Evolutionary conservation across 1,284 basidiomycete genomes (phyloP), one percentile per base, ranked within the genome.

Genomic region (Cerioporus squamosus): DNA sequence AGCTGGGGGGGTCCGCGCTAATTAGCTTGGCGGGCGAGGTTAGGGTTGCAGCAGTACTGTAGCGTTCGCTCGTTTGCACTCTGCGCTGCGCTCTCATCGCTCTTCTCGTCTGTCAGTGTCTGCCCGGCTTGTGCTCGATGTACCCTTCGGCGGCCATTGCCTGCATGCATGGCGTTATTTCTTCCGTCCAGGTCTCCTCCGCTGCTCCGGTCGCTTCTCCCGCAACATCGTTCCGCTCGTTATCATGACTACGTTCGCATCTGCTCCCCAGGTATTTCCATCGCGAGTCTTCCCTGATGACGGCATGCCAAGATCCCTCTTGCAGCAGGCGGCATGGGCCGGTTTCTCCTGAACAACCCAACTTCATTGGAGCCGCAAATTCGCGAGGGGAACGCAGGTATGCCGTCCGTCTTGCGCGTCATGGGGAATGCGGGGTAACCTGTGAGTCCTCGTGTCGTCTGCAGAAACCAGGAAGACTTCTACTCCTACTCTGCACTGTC

Each of bases 391-490:
- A 85, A 63, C 79, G 92, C 75, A 80, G 80, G 91, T 90, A 71
- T 39, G 18, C 18, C 29, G 9, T 23, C 24, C 17, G 2, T 17
- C n/a, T 22, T 12, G 20, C 51, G 44, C 39, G 26, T 2, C n/a
- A 10, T 39, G n/a, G 14, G 43, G 10, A 31, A 26, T 29, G 48
- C 39, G 31, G 38, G 24, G 42, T 46, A 17, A 51, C 42, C 44
- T 39, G 31, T 23, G 20, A 49, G 33, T 44, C 50, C 14, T 39
- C 6, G 9, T 8, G 20, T 20, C 53, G 40, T 23, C 7, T n/a
- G 22, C 62, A 84, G 80, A 23, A 74, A 94, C 63, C 94, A 95
- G 72, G 94, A 96, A 75, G 94, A 97, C 72, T 90, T 91, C 61
- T 85, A 91, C 66, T 79, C 87, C 8, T 90, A 91, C 66, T 83